Conservation (phyloP, 169 alveolate species). For the Plasmodium vinckei region DNA sequence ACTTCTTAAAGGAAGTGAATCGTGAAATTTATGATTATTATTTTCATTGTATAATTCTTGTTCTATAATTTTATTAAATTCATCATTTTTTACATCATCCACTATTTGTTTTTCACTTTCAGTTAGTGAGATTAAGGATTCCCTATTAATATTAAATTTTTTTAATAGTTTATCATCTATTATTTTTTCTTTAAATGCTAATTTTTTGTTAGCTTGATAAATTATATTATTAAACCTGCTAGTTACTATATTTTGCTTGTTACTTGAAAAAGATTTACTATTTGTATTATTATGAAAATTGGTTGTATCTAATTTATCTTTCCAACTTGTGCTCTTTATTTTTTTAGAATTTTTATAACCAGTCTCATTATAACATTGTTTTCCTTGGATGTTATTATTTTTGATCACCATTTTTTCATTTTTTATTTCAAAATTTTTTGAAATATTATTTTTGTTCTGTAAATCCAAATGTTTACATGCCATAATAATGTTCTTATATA, state of each 20-base stretch:
- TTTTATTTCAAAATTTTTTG: too few relatives aligned
- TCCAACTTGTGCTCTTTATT: too few relatives aligned
- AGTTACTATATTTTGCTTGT: constrained; percentile 27
- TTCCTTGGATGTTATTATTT: too few relatives aligned
- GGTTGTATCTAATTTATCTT: not conserved
- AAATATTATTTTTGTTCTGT: too few relatives aligned
- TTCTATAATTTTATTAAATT: constrained; percentile 57
- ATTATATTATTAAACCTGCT: constrained; percentile 26
- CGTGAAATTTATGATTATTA: not conserved
- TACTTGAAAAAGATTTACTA: not conserved
- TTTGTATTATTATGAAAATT: not conserved
- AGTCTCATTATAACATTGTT: too few relatives aligned
- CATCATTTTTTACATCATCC: constrained; percentile 26
- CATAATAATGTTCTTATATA: too few relatives aligned
- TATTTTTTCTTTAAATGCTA: constrained; percentile 21
- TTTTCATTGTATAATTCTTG: constrained; percentile 17
- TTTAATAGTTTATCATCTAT: constrained; percentile 38
- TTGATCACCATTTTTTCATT: too few relatives aligned
- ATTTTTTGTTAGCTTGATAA: constrained; percentile 29
- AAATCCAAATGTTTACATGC: too few relatives aligned
- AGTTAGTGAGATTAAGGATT: constrained; percentile 14
- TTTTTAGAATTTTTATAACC: too few relatives aligned
- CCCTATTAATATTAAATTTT: constrained; percentile 4
- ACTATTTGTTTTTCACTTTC: constrained; percentile 60
- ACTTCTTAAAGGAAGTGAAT: not conserved